Conservation (phyloP, 208 protist genomes). For the Wallacemonas sp. region DNA sequence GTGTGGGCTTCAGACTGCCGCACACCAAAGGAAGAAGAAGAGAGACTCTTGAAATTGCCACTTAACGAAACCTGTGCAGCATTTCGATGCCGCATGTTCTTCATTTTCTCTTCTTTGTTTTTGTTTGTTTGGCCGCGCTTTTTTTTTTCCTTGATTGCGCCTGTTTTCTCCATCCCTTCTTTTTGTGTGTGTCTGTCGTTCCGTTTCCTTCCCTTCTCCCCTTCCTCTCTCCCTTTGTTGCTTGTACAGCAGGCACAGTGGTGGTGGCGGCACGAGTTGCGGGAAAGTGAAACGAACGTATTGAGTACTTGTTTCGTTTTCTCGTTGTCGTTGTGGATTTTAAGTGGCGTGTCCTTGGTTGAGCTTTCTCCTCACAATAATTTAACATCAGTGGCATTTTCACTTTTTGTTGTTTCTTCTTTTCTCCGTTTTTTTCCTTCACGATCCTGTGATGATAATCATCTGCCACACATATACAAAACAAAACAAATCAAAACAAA, state of each 20-base stretch:
- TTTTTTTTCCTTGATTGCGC: constrained; percentile 13
- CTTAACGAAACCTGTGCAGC: no score
- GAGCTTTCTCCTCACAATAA: constrained; percentile 16
- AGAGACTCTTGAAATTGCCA: no score
- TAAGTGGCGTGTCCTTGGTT: no score
- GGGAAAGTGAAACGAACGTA: no score
- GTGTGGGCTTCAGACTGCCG: no score
- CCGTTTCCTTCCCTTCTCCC: constrained; percentile 12
- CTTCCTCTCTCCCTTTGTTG: background rate
- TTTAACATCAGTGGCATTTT: background rate
- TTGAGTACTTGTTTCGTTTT: no score
- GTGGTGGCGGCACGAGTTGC: no score
- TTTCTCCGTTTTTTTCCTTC: constrained; percentile 13
- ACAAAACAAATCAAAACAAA: background rate
- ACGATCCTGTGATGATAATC: background rate
- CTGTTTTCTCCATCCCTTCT: constrained; percentile 10
- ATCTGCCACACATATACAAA: background rate
- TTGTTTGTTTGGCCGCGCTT: constrained; percentile 16
- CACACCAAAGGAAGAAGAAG: no score
- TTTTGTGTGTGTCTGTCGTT: constrained; percentile 23
- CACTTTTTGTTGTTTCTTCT: constrained; percentile 4
- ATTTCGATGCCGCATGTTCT: constrained; percentile 6
- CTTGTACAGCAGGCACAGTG: background rate
- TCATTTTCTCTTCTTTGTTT: constrained; percentile 13
- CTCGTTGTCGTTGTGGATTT: no score